Base-by-base conservation (phyloP, 148 eudicot species). In the Camellia lanceoleosa region DNA sequence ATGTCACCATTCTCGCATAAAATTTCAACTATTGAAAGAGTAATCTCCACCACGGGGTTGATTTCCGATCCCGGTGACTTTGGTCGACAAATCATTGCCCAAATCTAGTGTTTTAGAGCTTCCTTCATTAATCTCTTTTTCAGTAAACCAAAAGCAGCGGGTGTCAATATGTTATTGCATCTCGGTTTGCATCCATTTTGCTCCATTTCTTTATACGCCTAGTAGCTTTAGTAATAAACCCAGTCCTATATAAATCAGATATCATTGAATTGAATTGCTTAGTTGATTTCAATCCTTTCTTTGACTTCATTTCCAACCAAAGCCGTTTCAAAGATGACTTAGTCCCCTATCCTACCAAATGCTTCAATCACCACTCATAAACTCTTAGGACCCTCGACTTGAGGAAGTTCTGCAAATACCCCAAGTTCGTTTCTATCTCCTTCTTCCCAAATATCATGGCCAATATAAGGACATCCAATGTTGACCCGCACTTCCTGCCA, bases 11-110 rank as follows among this genome's bases (percentile, higher is more conserved):
- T 85, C 69, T 92, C 94, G 98, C 96, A 73, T n/a, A 91, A 89
- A 16, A 79, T 30, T 67, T 91, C 93, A 63, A 94, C 61, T 61
- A 92, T 84, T 3, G 88, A 87, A 77, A 84, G 76, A 5, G 99
- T 94, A 67, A 97, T 94, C 78, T 97, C 99, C 80, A 97, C 99
- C 99, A 97, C 19, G 99, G 99, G 43, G 90, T 85, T 20, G 98
- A 97, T 80, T 81, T 91, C 82, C 67, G 30, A 94, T 82, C 14
- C 78, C 86, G 47, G 73, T 84, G n/a, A 69, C 72, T 92, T 47
- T n/a, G n/a, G 87, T 80, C 19, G 76, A 43, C 63, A 88, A 84
- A 68, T 86, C 89, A 55, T 82, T 82, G n/a, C 94, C 97, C 89
- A 90, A 79, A 54, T 94, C 96, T 52, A 94, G 84, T 30, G 99